Evolutionary conservation across 2,329 filamentous ascomycete species (phyloP), one percentile per base, ranked within the genome.

Genomic region (Sclerotinia sclerotiorum): DNA sequence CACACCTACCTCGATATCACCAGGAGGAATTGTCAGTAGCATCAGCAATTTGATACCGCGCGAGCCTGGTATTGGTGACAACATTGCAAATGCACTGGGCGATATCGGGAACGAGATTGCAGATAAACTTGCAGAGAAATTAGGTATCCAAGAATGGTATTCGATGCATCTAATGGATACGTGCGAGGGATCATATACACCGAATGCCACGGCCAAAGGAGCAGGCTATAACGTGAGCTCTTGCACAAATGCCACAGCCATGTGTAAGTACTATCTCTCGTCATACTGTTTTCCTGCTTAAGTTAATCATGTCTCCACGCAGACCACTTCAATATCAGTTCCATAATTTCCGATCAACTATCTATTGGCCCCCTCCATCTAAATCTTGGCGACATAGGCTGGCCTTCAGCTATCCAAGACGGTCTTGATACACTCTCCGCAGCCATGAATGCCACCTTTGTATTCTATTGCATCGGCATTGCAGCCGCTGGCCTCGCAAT

Each of bases 101-200:
- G 78, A 79, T 65, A 69, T 76, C 11, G 76, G 74, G 44, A 75
- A 75, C 51, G 71, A 78, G 0, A 70, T 76, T 19, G 76, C 75
- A 19, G 76, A 76, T 57, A 78, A 79, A 63, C 75, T 85, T 35
- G 81, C 83, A 27, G 76, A 81, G 57, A 77, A 80, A 24, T 77
- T 88, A 21, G 84, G 85, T 49, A 80, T 88, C 48, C 80, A 85
- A 52, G 84, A 88, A 76, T 90, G 85, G 78, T 89, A 89, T 79
- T 84, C 82, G 27, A 80, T 84, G 21, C 86, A 90, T 76, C 74
- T 89, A 67, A 83, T 88, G 78, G 82, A 85, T 76, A 86, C 85
- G 79, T 90, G 88, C 78, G 81, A 82, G 70, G 82, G 83, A 27
- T 77, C 72, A 39, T 80, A 80, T 62, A 70, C 71, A 13, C 75